Base-by-base conservation (phyloP, 768 basidiomycete genomes). In the Royoungia palumana region DNA sequence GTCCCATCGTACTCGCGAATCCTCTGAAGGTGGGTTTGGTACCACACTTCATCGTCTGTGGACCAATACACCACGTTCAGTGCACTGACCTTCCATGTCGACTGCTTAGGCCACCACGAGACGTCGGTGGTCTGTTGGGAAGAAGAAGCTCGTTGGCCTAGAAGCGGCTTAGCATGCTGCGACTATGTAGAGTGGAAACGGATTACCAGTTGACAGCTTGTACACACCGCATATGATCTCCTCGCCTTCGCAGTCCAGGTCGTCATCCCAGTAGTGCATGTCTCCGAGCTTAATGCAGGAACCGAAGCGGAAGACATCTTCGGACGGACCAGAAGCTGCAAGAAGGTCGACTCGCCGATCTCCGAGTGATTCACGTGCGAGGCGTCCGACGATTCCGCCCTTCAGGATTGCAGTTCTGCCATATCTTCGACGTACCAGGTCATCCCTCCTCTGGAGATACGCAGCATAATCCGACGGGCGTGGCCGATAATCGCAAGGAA, bases 91-190 rank as follows among this genome's bases (percentile, higher is more conserved):
- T 45, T 24, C 44, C 44, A 45, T 7, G 14, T 21, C 8, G 44
- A 45, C 36, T 46, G 44, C 24, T 50, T 50, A 5, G 44, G 44
- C 38, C 49, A 45, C 37, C 44, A 46, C 13, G 44, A 50, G 2
- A 50, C 12, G 4, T 44, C 27, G 1, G 17, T 20, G 0, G 20
- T 50, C 4, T 50, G 44, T 27, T 50, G 12, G 6, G 25, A 24
- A 32, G 11, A 32, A 13, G 8, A n/a, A 32, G 24, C 19, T 30
- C 16, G 19, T 35, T 35, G 25, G 11, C 45, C 44, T 46, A 37
- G 21, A 30, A 27, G 13, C 8, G 3, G 17, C 27, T 8, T 27
- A 14, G n/a, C n/a, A n/a, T n/a, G n/a, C n/a, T 28, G 14, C 11
- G 9, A 14, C 11, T 13, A 6, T 14, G 12, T n/a, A n/a, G n/a